Conservation (phyloP, 1,139 yeast genomes). For the Pneumocystis murina region DNA sequence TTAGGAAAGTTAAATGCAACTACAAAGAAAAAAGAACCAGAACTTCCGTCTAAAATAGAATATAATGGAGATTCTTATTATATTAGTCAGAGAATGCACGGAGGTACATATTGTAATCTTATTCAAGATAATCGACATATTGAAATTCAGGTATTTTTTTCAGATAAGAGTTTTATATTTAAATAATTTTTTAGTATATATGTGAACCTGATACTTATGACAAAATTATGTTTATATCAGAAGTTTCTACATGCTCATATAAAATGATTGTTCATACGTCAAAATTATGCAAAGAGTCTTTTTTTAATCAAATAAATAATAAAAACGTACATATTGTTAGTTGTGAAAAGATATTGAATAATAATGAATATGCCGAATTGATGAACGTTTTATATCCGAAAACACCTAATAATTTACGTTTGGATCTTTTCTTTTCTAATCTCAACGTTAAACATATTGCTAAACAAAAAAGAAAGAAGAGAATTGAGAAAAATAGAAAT, state of each 20-base stretch:
- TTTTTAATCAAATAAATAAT: conserved; percentile 33
- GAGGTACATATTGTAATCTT: conserved; percentile 62
- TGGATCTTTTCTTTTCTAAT: neutral
- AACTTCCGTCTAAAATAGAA: conserved; percentile 17
- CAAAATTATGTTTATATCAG: conserved; percentile 36
- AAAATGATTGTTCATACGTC: conserved; percentile 46
- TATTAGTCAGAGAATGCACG: conserved; percentile 37
- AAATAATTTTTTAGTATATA: neutral
- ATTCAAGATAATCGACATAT: conserved; percentile 48
- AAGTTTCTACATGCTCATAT: conserved; percentile 60
- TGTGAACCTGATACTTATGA: conserved; percentile 38
- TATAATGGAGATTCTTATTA: conserved; percentile 29
- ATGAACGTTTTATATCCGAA: conserved; percentile 6
- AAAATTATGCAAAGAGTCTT: conserved; percentile 39
- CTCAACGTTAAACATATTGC: neutral
- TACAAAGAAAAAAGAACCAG: conserved; percentile 3
- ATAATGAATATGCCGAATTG: conserved; percentile 4
- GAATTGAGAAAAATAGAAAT: neutral
- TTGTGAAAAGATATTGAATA: conserved; percentile 28
- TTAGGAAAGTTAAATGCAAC: conserved; percentile 2
- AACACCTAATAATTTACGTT: neutral
- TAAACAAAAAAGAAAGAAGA: neutral
- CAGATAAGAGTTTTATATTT: neutral
- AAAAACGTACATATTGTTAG: conserved; percentile 30
- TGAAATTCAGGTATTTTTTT: conserved; percentile 40